Percentiles rank a stretch among this genome's conserved stretches.
Evolutionary conservation across 2,329 filamentous ascomycete genomes (phyloP).

Genomic region (Camillea tinctor): DNA sequence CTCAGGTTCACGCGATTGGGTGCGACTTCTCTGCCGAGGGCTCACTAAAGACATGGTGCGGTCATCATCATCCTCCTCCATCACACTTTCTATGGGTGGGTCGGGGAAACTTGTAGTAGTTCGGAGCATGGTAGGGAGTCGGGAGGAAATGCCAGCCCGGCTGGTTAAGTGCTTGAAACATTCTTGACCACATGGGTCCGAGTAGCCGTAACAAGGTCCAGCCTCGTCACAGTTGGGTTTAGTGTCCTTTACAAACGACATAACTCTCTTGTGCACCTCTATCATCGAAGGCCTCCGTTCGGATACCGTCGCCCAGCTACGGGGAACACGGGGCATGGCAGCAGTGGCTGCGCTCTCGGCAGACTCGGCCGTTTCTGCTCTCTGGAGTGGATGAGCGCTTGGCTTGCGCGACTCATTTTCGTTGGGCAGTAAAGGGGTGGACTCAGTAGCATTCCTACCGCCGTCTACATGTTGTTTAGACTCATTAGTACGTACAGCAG

Average conservation of each 20-base stretch:
- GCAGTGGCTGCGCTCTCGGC: conserved; percentile 18
- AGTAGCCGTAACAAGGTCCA: conserved; percentile 63
- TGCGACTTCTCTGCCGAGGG: conserved; percentile 27
- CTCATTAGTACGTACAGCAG: conserved; percentile 10
- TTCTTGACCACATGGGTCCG: conserved; percentile 64
- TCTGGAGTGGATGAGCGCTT: conserved; percentile 25
- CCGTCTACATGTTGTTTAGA: conserved; percentile 12
- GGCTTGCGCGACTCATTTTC: conserved; percentile 26
- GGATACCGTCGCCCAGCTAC: conserved; percentile 31
- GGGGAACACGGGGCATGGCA: conserved; percentile 5
- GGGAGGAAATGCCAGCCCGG: conserved; percentile 35
- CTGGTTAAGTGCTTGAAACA: conserved; percentile 59
- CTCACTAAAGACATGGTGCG: conserved; percentile 20
- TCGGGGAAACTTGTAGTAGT: conserved; percentile 41
- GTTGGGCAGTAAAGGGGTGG: conserved; percentile 47
- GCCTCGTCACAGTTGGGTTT: conserved; percentile 61
- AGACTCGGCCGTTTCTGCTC: conserved; percentile 25
- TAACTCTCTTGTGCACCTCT: conserved; percentile 53
- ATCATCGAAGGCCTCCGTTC: conserved; percentile 53
- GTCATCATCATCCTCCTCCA: conserved; percentile 28
- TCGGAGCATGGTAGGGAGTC: conserved; percentile 39
- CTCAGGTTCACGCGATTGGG: conserved; percentile 31
- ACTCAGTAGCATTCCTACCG: conserved; percentile 36
- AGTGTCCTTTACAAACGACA: conserved; percentile 65
- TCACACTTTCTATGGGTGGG: conserved; percentile 27